Evolutionary conservation across 805 yeast species (phyloP).

Genomic region (Metschnikowia continentalis): DNA sequence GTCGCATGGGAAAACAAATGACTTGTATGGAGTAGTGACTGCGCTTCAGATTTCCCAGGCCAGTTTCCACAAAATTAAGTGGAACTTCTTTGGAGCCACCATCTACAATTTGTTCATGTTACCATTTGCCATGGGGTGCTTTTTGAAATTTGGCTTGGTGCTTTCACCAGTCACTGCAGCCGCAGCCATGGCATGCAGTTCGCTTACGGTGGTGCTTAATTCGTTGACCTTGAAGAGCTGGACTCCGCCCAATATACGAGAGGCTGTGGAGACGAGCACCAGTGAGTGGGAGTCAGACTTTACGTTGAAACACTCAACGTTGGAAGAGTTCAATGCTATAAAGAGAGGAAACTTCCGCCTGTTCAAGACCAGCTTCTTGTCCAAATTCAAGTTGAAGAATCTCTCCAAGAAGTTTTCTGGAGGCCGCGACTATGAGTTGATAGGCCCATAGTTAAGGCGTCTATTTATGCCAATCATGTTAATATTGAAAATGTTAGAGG

Average conservation of each 20-base stretch:
- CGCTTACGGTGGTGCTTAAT: conserved; percentile 81
- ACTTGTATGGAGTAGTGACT: conserved; percentile 48
- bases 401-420: background rate
- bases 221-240: conserved; percentile 71
- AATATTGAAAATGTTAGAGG: too few species aligned
- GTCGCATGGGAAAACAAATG: conserved; percentile 21
- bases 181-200: conserved; percentile 88
- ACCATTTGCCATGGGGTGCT: conserved; percentile 92
- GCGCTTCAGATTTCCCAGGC: conserved; percentile 65
- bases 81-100: conserved; percentile 85
- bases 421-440: background rate
- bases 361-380: background rate
- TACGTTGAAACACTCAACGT: conserved; percentile 11
- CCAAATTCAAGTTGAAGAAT: background rate
- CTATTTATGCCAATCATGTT: too few species aligned
- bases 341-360: background rate
- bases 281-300: conserved; percentile 10
- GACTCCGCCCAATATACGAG: conserved; percentile 33
- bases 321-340: conserved; percentile 13
- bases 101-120: conserved; percentile 80
- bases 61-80: conserved; percentile 69
- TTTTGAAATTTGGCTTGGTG: conserved; percentile 69
- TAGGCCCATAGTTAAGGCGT: background rate
- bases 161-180: conserved; percentile 89
- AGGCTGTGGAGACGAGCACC: background rate